Percentiles rank a stretch among this genome's conserved stretches.
These are phyloP conservation scores for Talaromyces trachyspermus DNA, from an alignment of 495 filamentous ascomycete species.

Conservation along the genomic window DNA sequence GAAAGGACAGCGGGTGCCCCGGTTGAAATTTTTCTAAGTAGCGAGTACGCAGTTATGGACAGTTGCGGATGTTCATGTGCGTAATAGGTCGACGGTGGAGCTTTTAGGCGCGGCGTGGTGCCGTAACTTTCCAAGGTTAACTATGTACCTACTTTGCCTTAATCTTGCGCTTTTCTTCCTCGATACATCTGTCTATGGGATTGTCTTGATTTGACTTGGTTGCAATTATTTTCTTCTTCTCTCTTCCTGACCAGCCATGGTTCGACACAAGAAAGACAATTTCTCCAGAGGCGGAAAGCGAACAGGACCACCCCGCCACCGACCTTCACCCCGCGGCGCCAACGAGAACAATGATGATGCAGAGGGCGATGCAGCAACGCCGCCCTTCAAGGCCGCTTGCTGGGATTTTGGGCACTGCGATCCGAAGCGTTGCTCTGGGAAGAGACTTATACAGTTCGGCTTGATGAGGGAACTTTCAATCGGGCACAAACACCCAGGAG, in stretches of 20 bases:
- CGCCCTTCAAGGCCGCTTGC: conserved; percentile 83
- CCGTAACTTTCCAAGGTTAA: too few species aligned
- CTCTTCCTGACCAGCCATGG: conserved; percentile 60
- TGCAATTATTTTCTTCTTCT: too few species aligned
- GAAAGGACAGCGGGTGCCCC: background rate
- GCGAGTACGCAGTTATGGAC: background rate
- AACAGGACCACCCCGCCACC: conserved; percentile 43
- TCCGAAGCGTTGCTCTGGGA: conserved; percentile 92
- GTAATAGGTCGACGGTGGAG: too few species aligned
- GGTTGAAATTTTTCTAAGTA: too few species aligned
- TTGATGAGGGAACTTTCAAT: conserved; percentile 89
- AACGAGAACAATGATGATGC: conserved; percentile 30
- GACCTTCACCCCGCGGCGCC: conserved; percentile 34
- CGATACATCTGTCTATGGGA: too few species aligned
- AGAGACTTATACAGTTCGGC: conserved; percentile 82
- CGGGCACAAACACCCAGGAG: conserved; percentile 81
- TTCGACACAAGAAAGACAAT: conserved; percentile 91
- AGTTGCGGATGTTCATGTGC: too few species aligned
- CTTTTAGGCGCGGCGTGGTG: too few species aligned
- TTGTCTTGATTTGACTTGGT: too few species aligned
- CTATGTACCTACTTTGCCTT: too few species aligned
- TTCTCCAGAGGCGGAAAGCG: conserved; percentile 65
- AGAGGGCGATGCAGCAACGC: conserved; percentile 31
- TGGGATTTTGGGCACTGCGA: conserved; percentile 98
- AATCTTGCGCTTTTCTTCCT: too few species aligned